Evolutionary conservation across 2,329 filamentous ascomycete species (phyloP), one percentile per base, ranked within the genome.

Genomic region (Claviceps sp.): DNA sequence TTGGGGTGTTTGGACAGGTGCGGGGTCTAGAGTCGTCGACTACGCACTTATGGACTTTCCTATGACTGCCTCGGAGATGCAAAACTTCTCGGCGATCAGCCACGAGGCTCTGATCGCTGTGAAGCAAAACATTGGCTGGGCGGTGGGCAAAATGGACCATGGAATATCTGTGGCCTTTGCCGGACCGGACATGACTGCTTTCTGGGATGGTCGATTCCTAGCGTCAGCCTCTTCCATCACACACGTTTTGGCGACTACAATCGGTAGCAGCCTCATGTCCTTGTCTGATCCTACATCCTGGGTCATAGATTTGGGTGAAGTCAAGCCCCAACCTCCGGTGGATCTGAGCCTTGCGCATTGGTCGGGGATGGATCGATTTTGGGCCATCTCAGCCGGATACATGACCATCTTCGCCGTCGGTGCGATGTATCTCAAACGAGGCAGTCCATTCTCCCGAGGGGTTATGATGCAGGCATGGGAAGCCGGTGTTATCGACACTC

Each of bases 311-410:
- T 68, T 84, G 6, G 73, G 71, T 53, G 62, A 74, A 7, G 58
- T 71, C 24, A 68, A 73, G 52, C 56, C 61, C 3, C 56, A 65
- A 1, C 56, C 66, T 22, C 47, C 64, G 0, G 62, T 80, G 14
- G 75, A 85, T 59, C 75, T 78, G 7, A 74, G 72, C 26, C 68
- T 89, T 50, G 81, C 82, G 1, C 75, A 80, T 50, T 91, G 87
- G 87, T 76, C 78, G 54, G 73, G 75, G 30, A 73, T 75, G 16
- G 84, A 87, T 65, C 72, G 81, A 34, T 76, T 78, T 52, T 80
- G 76, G 70, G 89, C 91, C 14, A 87, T 95, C 41, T 60, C 89
- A 2, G 76, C 85, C 47, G 93, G 93, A 13, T 98, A 98, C 64
- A 63, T 82, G 0, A 83, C 89, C 47, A 76, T 95, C 41, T 87